Percentiles rank a stretch among this genome's conserved stretches.
Evolutionary conservation across 768 basidiomycete genomes (phyloP).

Genomic region (Auriscalpium microsporum): DNA sequence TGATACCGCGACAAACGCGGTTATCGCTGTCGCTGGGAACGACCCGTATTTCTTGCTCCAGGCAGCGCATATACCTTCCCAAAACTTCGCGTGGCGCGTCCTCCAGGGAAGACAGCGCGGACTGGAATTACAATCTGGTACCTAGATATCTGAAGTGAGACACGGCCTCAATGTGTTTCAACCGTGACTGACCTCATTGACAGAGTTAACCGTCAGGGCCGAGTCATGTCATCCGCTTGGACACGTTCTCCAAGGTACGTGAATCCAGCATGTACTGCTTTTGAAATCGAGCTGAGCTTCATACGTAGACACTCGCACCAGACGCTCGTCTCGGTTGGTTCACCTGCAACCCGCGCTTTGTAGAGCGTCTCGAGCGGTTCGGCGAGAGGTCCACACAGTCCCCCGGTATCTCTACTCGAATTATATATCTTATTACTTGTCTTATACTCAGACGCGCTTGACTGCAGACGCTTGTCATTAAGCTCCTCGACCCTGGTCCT

Average conservation of each 20-base stretch:
- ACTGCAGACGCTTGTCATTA: slow-evolving; percentile 42
- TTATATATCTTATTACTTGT: not conserved
- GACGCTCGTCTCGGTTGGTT: slow-evolving; percentile 75
- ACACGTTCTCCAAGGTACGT: slow-evolving; percentile 67
- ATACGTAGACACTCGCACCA: slow-evolving; percentile 62
- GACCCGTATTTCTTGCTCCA: slow-evolving; percentile 80
- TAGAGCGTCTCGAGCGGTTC: slow-evolving; percentile 63
- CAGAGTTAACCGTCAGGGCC: slow-evolving; percentile 68
- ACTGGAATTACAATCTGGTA: slow-evolving; percentile 43
- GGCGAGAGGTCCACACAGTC: slow-evolving; percentile 62
- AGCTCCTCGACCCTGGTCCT: slow-evolving; percentile 59
- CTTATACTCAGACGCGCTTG: not conserved
- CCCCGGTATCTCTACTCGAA: slow-evolving; percentile 32
- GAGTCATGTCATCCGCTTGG: slow-evolving; percentile 83
- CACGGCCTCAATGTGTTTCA: not conserved
- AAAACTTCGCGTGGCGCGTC: slow-evolving; percentile 26
- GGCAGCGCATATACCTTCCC: slow-evolving; percentile 41
- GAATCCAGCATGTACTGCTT: not conserved
- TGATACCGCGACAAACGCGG: slow-evolving; percentile 39
- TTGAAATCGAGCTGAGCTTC: not conserved
- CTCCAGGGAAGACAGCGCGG: slow-evolving; percentile 30
- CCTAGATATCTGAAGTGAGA: slow-evolving; percentile 53
- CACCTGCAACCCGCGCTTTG: slow-evolving; percentile 67
- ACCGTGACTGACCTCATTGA: not conserved
- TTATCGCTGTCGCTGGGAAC: slow-evolving; percentile 79